phyloP scores from a whole-genome alignment of 345 rosid genomes.

The Moricandia moricandioides region DNA sequence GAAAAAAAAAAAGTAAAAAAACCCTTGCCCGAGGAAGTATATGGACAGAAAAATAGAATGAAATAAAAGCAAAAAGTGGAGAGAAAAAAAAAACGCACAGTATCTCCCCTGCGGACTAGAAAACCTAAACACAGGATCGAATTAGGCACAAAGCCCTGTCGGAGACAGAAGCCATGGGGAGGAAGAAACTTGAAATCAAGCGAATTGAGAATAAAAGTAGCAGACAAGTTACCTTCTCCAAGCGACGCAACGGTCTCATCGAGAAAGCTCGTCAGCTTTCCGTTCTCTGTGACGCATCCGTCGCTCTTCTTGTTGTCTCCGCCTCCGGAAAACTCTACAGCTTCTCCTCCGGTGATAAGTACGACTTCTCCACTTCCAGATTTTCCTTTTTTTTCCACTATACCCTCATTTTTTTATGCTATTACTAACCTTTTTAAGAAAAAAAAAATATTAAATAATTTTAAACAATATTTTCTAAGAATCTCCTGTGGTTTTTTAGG shows the following conservation, averaged over 20 bases:
- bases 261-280: constrained; percentile 78
- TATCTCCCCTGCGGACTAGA: constrained; percentile 22
- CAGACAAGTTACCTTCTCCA: constrained; percentile 77
- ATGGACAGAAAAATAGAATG: constrained; percentile 7
- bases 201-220: constrained; percentile 70
- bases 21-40: not conserved
- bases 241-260: constrained; percentile 58
- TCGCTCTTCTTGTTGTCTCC: constrained; percentile 36
- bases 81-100: not conserved
- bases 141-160: constrained; percentile 34
- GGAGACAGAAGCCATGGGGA: constrained; percentile 43
- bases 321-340: constrained; percentile 36
- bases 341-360: constrained; percentile 39
- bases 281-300: constrained; percentile 62
- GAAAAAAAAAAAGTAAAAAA: not conserved
- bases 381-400: not conserved
- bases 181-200: constrained; percentile 61
- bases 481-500: constrained; percentile 2
- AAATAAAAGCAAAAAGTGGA: constrained; percentile 11
- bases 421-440: not conserved
- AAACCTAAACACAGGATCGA: constrained; percentile 19
- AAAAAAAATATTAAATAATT: not conserved
- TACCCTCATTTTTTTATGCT: too few relatives aligned
- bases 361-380: constrained; percentile 4
- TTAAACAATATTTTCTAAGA: not conserved